Base-by-base conservation (phyloP, 805 yeast genomes). In the Barnettozyma salicaria region DNA sequence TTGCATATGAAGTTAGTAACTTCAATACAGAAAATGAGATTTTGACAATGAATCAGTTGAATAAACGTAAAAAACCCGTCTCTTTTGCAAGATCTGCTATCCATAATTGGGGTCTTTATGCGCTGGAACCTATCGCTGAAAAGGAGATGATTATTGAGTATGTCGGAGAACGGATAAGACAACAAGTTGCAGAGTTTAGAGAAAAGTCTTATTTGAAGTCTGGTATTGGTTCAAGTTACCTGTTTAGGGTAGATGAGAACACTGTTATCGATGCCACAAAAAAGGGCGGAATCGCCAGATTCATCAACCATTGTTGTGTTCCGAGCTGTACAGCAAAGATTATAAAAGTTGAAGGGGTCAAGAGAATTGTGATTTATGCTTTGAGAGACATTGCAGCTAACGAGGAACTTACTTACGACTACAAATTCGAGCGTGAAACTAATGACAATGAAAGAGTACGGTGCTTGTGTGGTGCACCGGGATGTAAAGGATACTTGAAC, bases 251-350 rank as follows among this genome's bases (percentile, higher is more conserved):
- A 30, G 97, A 92, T 55, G 96, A 88, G 54, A 84, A 84, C 48
- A 86, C 95, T 0, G 97, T 92, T 7, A 84, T 92, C 38, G 99
- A 92, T 63, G 98, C 99, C 6, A 90, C 97, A 1, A 90, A 89
- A 56, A 84, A 80, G 45, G 99, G 99, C 19, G 97, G 97, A 4
- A 89, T 89, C 52, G 97, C 98, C 0, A 69, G 98, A 42, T 92
- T 92, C 54, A 92, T 92, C 58, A 92, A 92, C 52, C 99, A 92
- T 59, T 88, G 97, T 58, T 92, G 99, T 63, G 84, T 82, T 36
- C 99, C 99, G 1, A 88, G 95, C 48, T 92, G 98, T 63, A 88
- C 95, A 0, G 97, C 98, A 2, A 90, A 89, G 55, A 88, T 92
- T 53, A 89, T 89, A 52, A 87, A 87, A 58, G 97, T 88, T 27